phyloP scores from a whole-genome alignment of 352 stramenopile species.

The Phytopythium cucurbitacearum region DNA sequence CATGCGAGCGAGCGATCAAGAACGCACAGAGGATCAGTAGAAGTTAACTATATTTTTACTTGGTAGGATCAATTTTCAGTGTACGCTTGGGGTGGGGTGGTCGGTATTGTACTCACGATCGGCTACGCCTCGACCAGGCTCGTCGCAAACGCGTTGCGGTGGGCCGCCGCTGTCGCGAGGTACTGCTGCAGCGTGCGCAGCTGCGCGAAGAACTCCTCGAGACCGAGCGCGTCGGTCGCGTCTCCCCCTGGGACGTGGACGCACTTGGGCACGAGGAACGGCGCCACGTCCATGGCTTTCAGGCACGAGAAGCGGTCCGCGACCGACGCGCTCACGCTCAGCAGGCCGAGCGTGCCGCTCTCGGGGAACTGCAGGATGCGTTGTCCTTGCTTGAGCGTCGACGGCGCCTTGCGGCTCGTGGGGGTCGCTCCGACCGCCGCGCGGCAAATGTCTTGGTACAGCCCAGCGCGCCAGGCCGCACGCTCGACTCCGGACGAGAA shows the following conservation, averaged over 20 bases:
- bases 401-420: constrained; percentile 1
- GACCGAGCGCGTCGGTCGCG: constrained; percentile 13
- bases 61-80: no score
- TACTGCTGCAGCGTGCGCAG: constrained; percentile 51
- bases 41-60: no score
- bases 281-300: constrained; percentile 21
- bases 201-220: constrained; percentile 62
- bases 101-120: no score
- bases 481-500: constrained; percentile 32
- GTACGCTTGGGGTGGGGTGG: no score
- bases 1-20: no score
- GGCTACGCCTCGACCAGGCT: constrained; percentile 3
- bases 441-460: constrained; percentile 37
- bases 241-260: constrained; percentile 22
- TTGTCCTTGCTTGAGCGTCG: constrained; percentile 2
- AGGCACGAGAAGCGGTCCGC: constrained; percentile 28
- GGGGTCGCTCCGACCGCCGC: constrained; percentile 13
- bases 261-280: constrained; percentile 41
- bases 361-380: constrained; percentile 19
- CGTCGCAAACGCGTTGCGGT: constrained; percentile 36
- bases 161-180: constrained; percentile 21
- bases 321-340: constrained; percentile 30
- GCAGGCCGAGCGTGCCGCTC: constrained; percentile 33
- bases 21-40: no score
- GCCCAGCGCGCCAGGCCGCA: constrained; percentile 33